Evolutionary conservation across 2,329 filamentous ascomycete species (phyloP).

Genomic region (Aspergillus sp.): DNA sequence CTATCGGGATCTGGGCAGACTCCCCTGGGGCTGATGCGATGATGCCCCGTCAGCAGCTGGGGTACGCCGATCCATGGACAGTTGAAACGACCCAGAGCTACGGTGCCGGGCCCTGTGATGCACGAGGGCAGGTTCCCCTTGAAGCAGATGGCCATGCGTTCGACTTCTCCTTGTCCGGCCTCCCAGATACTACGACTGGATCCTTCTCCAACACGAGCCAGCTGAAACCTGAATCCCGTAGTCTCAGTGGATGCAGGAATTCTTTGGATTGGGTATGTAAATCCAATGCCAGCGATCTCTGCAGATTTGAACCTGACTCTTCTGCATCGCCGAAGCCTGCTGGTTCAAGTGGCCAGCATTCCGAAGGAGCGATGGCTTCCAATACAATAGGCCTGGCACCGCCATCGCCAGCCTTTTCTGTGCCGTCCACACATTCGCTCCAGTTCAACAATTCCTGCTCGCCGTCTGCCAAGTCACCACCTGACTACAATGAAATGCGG

Average conservation of each 20-base stretch:
- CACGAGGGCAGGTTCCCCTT: too few species aligned
- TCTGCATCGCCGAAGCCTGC: too few species aligned
- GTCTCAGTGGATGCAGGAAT: slow-evolving; percentile 1
- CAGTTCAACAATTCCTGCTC: slow-evolving; percentile 7
- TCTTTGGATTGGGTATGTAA: slow-evolving; percentile 9
- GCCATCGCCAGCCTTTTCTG: slow-evolving; percentile 15
- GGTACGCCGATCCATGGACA: slow-evolving; percentile 7
- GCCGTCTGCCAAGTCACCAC: slow-evolving; percentile 2
- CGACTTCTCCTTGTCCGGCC: background rate
- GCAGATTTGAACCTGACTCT: slow-evolving; percentile 3
- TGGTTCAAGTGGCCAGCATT: too few species aligned
- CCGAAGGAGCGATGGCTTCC: slow-evolving; percentile 1
- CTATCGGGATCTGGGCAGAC: slow-evolving; percentile 13
- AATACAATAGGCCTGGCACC: slow-evolving; percentile 5
- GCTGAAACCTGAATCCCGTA: slow-evolving; percentile 6
- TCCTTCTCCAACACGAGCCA: slow-evolving; percentile 8
- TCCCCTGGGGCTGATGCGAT: slow-evolving; percentile 16
- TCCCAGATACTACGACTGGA: too few species aligned
- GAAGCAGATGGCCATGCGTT: background rate
- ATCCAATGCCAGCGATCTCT: slow-evolving; percentile 3
- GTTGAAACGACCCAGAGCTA: slow-evolving; percentile 7
- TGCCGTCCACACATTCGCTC: slow-evolving; percentile 13
- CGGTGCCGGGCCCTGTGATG: slow-evolving; percentile 4
- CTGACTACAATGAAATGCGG: slow-evolving; percentile 16
- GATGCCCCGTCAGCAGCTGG: slow-evolving; percentile 3